Conservation (phyloP, 352 stramenopile species). For the Globisporangium canariense region DNA sequence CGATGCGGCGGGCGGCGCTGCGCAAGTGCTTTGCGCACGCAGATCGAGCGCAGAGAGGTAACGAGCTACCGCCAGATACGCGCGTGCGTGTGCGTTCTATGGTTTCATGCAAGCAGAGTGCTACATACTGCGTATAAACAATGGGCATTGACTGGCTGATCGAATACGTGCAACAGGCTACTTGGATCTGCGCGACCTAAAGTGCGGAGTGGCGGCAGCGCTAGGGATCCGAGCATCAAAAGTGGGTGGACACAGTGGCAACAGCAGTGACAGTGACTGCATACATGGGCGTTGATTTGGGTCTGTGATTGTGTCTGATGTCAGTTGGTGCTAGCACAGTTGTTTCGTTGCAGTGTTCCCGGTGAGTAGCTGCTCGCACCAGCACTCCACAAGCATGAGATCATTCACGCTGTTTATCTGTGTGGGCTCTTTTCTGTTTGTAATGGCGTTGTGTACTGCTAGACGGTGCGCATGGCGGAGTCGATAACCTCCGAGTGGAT, state of each 20-base stretch:
- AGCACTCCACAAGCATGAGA: not conserved
- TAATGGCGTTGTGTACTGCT: no score
- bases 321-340: conserved; percentile 57
- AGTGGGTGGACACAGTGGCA: conserved; percentile 5
- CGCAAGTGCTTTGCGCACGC: conserved; percentile 46
- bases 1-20: conserved; percentile 11
- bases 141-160: not conserved
- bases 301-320: not conserved
- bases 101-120: not conserved
- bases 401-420: not conserved
- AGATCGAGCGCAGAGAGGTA: conserved; percentile 31
- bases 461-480: conserved; percentile 7
- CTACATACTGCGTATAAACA: not conserved
- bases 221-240: conserved; percentile 69
- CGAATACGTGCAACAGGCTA: conserved; percentile 23
- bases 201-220: conserved; percentile 61
- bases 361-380: conserved; percentile 4
- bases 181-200: conserved; percentile 47
- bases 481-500: conserved; percentile 23
- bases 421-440: not conserved
- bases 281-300: no score
- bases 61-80: conserved; percentile 14
- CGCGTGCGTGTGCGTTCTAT: not conserved
- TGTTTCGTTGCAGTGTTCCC: conserved; percentile 32
- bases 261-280: not conserved